Evolutionary conservation across 306 rosid species (phyloP).

Genomic region (Myrica gale): DNA sequence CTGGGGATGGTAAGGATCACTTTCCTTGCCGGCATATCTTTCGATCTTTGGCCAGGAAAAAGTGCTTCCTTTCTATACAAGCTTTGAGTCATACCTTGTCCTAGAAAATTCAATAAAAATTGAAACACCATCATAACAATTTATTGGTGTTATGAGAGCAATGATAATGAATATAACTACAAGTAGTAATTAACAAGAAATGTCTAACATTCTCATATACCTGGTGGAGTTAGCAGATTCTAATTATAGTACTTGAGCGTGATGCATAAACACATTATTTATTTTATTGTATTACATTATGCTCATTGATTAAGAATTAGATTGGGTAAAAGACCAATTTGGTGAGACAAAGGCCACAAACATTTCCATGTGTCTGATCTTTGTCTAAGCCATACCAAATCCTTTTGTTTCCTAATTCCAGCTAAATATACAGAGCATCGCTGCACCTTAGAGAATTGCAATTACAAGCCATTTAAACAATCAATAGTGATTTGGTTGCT

Average conservation of each 20-base stretch:
- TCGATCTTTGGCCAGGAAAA: slow-evolving; percentile 36
- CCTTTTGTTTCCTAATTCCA: too few relatives aligned
- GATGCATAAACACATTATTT: neutral
- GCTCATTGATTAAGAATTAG: neutral
- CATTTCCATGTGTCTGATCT: too few relatives aligned
- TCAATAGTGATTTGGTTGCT: neutral
- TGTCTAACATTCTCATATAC: too few relatives aligned
- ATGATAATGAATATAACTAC: neutral
- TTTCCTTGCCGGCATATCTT: slow-evolving; percentile 24
- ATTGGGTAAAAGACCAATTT: neutral
- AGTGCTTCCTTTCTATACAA: slow-evolving; percentile 35
- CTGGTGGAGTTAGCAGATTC: neutral
- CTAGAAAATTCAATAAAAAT: slow-evolving; percentile 33
- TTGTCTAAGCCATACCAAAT: too few relatives aligned
- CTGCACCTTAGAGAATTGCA: neutral
- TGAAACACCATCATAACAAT: neutral
- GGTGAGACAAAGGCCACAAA: too few relatives aligned
- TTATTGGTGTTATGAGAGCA: slow-evolving; percentile 2
- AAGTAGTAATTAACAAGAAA: neutral
- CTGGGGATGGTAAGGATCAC: slow-evolving; percentile 33
- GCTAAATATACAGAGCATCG: too few relatives aligned
- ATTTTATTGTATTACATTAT: too few relatives aligned
- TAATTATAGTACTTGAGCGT: neutral
- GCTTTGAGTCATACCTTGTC: slow-evolving; percentile 34
- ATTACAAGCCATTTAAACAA: neutral